phyloP scores from a whole-genome alignment of 371 early-diverging fungal genomes.

The Zychaea mexicana region DNA sequence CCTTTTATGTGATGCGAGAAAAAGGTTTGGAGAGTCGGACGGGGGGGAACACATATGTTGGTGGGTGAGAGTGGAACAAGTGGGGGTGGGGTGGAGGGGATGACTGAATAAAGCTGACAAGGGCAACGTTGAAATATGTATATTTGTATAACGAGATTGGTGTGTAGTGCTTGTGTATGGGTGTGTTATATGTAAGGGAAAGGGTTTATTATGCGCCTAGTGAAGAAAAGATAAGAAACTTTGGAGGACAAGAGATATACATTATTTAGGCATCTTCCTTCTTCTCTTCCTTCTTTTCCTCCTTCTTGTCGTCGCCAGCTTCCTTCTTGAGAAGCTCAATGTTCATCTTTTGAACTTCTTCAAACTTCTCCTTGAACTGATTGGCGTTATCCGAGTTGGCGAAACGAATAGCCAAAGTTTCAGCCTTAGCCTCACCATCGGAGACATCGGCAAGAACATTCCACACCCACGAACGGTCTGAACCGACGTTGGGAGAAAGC shows the following conservation, averaged over 20 bases:
- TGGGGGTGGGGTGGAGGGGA: too few relatives aligned
- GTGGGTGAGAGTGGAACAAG: too few relatives aligned
- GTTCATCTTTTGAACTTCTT: conserved; percentile 46
- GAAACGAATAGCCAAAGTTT: conserved; percentile 95
- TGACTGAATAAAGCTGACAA: too few relatives aligned
- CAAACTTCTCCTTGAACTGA: conserved; percentile 57
- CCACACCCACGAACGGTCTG: conserved; percentile 98
- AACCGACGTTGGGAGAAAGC: conserved; percentile 91
- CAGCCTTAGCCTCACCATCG: conserved; percentile 83
- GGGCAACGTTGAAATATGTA: too few relatives aligned
- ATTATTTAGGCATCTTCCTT: conserved; percentile 16
- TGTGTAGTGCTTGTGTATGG: not conserved
- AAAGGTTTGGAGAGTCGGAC: too few relatives aligned
- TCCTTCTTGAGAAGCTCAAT: conserved; percentile 26
- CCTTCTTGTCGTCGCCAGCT: conserved; percentile 31
- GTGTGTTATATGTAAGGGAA: conserved; percentile 1
- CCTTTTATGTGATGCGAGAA: too few relatives aligned
- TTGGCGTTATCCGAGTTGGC: conserved; percentile 87
- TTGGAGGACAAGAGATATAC: not conserved
- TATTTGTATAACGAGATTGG: too few relatives aligned
- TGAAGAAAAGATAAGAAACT: too few relatives aligned
- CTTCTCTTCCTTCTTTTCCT: conserved; percentile 26
- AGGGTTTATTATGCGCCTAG: conserved; percentile 1
- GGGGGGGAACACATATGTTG: too few relatives aligned
- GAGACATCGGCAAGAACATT: conserved; percentile 86